Base-by-base conservation (phyloP, 1,284 basidiomycete species). In the Sanghuangporus baumii region DNA sequence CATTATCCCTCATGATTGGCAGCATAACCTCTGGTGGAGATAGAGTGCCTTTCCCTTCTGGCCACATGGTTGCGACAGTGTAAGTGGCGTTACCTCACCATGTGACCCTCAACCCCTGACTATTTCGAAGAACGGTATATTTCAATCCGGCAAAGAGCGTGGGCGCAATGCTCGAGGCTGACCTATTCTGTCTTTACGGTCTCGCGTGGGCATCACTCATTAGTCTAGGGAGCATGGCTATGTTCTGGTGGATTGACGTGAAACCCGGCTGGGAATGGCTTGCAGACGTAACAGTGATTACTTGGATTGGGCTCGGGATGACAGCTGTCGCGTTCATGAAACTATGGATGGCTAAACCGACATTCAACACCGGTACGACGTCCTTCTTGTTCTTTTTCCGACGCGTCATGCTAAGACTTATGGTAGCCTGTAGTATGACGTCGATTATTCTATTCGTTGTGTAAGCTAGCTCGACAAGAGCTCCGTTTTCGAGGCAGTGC, bases 41-140 rank as follows among this genome's bases (percentile, higher is more conserved):
- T 55, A 67, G 76, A 18, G 74, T 73, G 12, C 89, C 89, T 0
- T 85, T 87, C 51, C 87, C 87, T 54, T 88, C 85, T 65, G 93
- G 86, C 0, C 94, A 96, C 76, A 88, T 96, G 88, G 89, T 96
- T 9, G 93, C 95, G 1, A 96, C 94, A 1, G 88, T 94, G 89
- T 81, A 76, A 57, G 47, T 62, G 38, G 7, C 63, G 11, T 16
- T n/a, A 58, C 46, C 18, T 63, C 43, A 40, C 43, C 18, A 52
- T 55, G 26, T n/a, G 31, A 1, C 43, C 63, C 47, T 23, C 47
- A 58, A 52, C 52, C 56, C 34, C n/a, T 26, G 26, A 51, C 58
- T 61, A 9, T 55, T 43, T n/a, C 62, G 11, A 65, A 91, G 89
- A 60, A 84, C 84, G 14, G 89, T 92, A 1, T 93, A 93, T 70